These are phyloP conservation scores for Raphanus raphanistrum DNA, from an alignment of 345 rosid genomes.

Conservation along the genomic window DNA sequence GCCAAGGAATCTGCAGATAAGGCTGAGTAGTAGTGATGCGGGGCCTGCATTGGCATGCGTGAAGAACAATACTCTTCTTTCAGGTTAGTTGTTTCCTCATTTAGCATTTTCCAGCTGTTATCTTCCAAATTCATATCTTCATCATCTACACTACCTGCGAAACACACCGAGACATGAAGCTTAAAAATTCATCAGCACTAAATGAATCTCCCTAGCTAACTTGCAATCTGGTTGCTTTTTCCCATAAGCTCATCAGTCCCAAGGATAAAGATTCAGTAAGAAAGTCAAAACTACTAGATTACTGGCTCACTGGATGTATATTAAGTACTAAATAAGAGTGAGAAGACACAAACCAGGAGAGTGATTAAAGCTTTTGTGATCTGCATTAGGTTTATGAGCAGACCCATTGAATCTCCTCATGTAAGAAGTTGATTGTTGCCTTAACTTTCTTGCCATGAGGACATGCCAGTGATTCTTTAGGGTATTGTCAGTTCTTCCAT, in stretches of 20 bases:
- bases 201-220: constrained; percentile 10
- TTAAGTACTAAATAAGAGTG: constrained; percentile 9
- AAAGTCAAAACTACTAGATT: too few relatives aligned
- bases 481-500: constrained; percentile 69
- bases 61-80: constrained; percentile 26
- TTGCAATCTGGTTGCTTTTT: not conserved
- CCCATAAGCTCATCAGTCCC: not conserved
- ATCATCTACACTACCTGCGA: constrained; percentile 36
- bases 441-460: constrained; percentile 62
- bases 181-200: constrained; percentile 14
- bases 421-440: constrained; percentile 45
- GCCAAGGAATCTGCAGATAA: constrained; percentile 44
- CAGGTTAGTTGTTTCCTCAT: constrained; percentile 27
- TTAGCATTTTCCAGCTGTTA: constrained; percentile 30
- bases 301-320: not conserved
- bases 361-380: constrained; percentile 20
- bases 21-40: constrained; percentile 39
- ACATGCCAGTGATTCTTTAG: constrained; percentile 76
- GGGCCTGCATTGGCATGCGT: constrained; percentile 35
- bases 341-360: constrained; percentile 32
- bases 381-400: constrained; percentile 30
- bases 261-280: not conserved
- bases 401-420: constrained; percentile 37
- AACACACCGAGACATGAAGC: constrained; percentile 21
- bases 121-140: constrained; percentile 31